A percentile compares a stretch with the other conserved stretches of the same genome.
These are phyloP conservation scores for Ehretia macrophylla DNA, from an alignment of 257 asterid species.

Conservation along the genomic window DNA sequence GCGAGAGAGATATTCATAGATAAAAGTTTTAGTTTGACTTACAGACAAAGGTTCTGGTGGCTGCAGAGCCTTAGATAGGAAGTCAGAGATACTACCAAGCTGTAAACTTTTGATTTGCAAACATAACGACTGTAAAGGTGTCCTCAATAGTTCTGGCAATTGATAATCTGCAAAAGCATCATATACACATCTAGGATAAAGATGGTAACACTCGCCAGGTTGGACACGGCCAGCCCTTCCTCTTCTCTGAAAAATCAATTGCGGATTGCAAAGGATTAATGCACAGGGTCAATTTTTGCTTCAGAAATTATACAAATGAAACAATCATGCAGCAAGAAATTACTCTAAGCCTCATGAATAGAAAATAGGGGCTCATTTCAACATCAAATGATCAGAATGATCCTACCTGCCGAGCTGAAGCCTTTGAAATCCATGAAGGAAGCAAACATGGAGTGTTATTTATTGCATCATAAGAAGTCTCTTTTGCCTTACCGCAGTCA, in stretches of 20 bases:
- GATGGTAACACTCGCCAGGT: conserved; percentile 96
- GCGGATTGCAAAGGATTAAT: conserved; percentile 13
- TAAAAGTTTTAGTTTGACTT: conserved; percentile 20
- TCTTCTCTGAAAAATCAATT: conserved; percentile 58
- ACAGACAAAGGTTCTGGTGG: conserved; percentile 88
- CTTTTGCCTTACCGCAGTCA: conserved; percentile 96
- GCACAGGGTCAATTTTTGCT: not conserved
- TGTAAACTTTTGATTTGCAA: conserved; percentile 91
- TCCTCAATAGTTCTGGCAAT: conserved; percentile 91
- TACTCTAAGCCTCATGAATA: not conserved
- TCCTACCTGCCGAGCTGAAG: conserved; percentile 88
- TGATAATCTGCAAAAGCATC: conserved; percentile 91
- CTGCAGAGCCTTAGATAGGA: conserved; percentile 85
- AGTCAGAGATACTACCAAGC: conserved; percentile 84
- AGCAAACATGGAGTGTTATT: conserved; percentile 96
- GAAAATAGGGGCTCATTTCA: not conserved
- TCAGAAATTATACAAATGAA: not conserved
- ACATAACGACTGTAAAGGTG: conserved; percentile 93
- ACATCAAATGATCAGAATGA: not conserved
- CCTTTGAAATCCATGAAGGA: conserved; percentile 96
- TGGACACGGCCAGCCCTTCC: conserved; percentile 99
- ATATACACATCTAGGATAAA: conserved; percentile 82
- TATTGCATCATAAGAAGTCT: conserved; percentile 94
- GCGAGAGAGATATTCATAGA: not conserved
- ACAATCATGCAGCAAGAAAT: too few relatives aligned